Base-by-base conservation (phyloP, 2,329 filamentous ascomycete species). In the Botrytis tulipae region DNA sequence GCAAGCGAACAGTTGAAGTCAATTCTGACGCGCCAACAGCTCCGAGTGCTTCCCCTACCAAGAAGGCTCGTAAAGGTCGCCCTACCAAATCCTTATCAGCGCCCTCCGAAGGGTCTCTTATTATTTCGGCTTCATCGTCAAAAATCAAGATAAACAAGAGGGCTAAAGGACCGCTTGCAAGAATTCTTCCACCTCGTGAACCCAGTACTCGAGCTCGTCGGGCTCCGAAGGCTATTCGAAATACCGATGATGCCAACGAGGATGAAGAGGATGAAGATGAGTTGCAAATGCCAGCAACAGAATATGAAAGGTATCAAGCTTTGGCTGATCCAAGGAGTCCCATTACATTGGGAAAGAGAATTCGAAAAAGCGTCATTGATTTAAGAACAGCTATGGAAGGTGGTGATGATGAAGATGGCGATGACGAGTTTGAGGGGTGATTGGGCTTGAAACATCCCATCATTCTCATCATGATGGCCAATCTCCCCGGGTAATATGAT, bases 221-320 rank as follows among this genome's bases (percentile, higher is more conserved):
- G 44, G 76, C 78, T 22, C 75, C 75, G 20, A 71, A 75, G 57
- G 62, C 69, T 10, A 72, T 75, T 8, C 67, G 74, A 61, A 75
- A 73, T 32, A 29, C 76, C 6, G 76, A 77, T 54, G 74, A 66
- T 44, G 75, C 73, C 16, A n/a, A 57, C 9, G 66, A 68, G 18
- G 76, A 76, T 18, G 76, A 75, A 37, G 78, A 78, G 12, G 74
- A 74, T 18, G 71, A 75, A 22, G 71, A 75, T 32, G 59, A 74
- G 40, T 46, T 74, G 25, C 70, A 73, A 25, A 73, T 77, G 60
- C 77, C 78, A 54, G 74, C 66, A 44, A 77, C 75, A 29, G 79
- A 80, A 71, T 81, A 81, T 73, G 80, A 81, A 35, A 76, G 73
- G 14, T 81, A 74, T 51, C 79, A 79, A 57, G 78, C 78, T 37